phyloP scores from a whole-genome alignment of 331 rosid genomes.

The Rosa hybrid region DNA sequence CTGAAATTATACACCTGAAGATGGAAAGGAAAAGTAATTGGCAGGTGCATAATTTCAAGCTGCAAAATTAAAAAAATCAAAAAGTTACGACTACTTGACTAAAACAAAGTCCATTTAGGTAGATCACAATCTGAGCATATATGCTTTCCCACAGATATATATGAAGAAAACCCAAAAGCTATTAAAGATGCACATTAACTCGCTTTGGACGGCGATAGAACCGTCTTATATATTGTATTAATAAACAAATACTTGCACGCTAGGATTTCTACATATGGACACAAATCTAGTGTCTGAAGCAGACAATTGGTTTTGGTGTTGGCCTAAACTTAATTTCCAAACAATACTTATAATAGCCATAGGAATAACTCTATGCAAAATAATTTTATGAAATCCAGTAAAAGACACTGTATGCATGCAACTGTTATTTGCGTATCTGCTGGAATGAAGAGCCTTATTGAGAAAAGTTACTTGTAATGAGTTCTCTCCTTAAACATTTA shows the following conservation, averaged over 20 bases:
- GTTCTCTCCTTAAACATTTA: background rate
- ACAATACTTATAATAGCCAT: background rate
- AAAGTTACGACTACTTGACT: background rate
- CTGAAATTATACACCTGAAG: background rate
- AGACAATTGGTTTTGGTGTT: background rate
- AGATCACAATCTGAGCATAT: background rate
- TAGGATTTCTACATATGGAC: background rate
- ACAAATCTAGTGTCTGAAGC: background rate
- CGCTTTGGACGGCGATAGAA: background rate
- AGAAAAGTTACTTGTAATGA: background rate
- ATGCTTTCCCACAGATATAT: background rate
- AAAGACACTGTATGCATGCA: background rate
- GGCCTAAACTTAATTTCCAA: background rate
- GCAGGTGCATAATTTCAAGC: background rate
- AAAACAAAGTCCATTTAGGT: background rate
- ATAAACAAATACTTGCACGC: background rate
- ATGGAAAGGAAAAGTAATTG: background rate
- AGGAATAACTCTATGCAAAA: background rate
- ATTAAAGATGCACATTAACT: background rate
- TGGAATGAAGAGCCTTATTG: background rate
- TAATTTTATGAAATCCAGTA: background rate
- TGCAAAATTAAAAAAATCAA: background rate
- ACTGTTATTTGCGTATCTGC: background rate
- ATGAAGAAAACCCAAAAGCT: background rate
- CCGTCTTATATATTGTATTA: constrained; percentile 1